phyloP scores from a whole-genome alignment of 768 basidiomycete genomes.

The Chalciporus pseudorubinellus region DNA sequence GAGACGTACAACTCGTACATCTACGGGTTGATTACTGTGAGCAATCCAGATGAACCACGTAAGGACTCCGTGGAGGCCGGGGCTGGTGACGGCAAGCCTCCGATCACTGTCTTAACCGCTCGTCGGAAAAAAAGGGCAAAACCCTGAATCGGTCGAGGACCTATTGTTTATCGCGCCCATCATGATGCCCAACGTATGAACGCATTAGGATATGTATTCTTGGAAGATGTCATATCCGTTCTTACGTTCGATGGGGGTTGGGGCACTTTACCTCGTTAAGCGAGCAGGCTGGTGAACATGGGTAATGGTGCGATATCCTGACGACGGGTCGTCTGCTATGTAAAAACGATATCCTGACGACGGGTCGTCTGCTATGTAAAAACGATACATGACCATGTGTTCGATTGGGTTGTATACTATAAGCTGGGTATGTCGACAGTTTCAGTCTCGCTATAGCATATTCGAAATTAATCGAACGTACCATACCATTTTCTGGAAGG shows the following conservation, averaged over 20 bases:
- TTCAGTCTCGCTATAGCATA: not conserved
- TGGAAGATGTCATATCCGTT: slow-evolving; percentile 7
- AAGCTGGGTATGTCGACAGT: not conserved
- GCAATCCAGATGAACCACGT: slow-evolving; percentile 41
- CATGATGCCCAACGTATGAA: slow-evolving; percentile 3
- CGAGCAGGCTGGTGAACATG: not conserved
- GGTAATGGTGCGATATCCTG: not conserved
- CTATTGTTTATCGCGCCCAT: slow-evolving; percentile 8
- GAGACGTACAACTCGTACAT: slow-evolving; percentile 62
- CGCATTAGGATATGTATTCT: slow-evolving; percentile 3
- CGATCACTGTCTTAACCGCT: slow-evolving; percentile 58
- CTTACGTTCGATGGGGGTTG: slow-evolving; percentile 13
- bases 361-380: not conserved
- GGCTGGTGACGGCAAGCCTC: slow-evolving; percentile 10
- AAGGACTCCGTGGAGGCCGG: slow-evolving; percentile 13
- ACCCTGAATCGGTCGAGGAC: slow-evolving; percentile 9
- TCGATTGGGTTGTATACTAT: not conserved
- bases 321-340: not conserved
- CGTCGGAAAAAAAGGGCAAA: slow-evolving; percentile 51
- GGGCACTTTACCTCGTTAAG: not conserved
- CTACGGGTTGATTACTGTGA: slow-evolving; percentile 54
- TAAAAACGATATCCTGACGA: not conserved
- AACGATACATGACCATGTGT: not conserved
- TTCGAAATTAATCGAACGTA: slow-evolving; percentile 12
- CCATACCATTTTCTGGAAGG: slow-evolving; percentile 18